phyloP scores from a whole-genome alignment of 2,329 filamentous ascomycete species.

The Arthrobotrys sinensis region DNA sequence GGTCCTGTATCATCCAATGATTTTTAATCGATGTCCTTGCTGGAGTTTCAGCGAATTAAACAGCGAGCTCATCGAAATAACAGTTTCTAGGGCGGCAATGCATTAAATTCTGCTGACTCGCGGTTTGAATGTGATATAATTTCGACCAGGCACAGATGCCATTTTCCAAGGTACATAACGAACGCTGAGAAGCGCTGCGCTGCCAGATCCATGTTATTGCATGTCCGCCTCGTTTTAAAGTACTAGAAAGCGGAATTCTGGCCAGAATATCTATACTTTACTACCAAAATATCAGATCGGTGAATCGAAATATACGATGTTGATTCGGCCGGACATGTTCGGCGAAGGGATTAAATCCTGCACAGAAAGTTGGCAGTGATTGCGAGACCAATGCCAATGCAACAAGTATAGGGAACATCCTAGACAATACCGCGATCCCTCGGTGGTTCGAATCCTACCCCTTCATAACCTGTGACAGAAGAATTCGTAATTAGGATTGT shows the following conservation, averaged over 20 bases:
- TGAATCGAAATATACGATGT: background rate
- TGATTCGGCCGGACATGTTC: constrained; percentile 23
- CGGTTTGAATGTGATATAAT: constrained; percentile 6
- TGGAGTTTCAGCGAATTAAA: constrained; percentile 11
- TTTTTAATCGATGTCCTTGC: background rate
- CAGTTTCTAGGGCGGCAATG: constrained; percentile 26
- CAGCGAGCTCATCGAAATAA: constrained; percentile 11
- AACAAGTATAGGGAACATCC: background rate
- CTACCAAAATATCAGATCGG: background rate
- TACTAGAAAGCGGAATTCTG: background rate
- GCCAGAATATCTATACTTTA: background rate
- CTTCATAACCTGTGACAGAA: background rate
- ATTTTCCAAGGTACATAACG: background rate
- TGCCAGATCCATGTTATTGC: constrained; percentile 5
- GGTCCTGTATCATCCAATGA: background rate
- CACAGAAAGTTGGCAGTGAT: background rate
- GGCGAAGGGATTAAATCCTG: constrained; percentile 4
- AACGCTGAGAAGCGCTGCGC: background rate
- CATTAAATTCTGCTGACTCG: background rate
- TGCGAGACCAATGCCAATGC: constrained; percentile 1
- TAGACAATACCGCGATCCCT: constrained; percentile 6
- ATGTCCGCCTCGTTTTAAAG: constrained; percentile 26
- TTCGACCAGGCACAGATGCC: background rate
- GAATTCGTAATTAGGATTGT: no score
- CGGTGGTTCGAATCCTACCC: background rate